These are phyloP conservation scores for Pistacia atlantica DNA, from an alignment of 345 rosid genomes.

Conservation along the genomic window DNA sequence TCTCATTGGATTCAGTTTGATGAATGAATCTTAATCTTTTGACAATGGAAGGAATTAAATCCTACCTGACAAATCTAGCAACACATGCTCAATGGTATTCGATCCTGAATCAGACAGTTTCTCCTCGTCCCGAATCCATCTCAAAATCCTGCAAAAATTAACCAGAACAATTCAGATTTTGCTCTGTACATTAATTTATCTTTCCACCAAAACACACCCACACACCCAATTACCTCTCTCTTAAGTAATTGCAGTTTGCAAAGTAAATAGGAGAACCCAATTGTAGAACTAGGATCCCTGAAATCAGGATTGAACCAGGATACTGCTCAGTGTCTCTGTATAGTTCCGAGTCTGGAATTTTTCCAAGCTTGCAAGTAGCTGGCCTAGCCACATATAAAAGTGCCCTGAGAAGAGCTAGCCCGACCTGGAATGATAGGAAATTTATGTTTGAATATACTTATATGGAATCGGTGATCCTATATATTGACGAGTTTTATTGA, in stretches of 20 bases:
- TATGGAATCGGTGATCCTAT: neutral
- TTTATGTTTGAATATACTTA: neutral
- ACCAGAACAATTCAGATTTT: neutral
- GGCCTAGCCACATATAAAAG: conserved; percentile 81
- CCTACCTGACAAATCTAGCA: conserved; percentile 75
- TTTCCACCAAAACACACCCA: neutral
- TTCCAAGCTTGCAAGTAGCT: conserved; percentile 71
- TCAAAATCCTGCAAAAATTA: conserved; percentile 42
- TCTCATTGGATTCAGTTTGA: too few species aligned
- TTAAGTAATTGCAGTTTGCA: conserved; percentile 69
- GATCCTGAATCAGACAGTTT: conserved; percentile 23
- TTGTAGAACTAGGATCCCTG: conserved; percentile 66
- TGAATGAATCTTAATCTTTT: neutral
- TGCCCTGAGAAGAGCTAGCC: conserved; percentile 61
- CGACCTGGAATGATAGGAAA: conserved; percentile 35
- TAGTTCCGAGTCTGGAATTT: conserved; percentile 50
- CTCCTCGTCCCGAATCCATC: conserved; percentile 68
- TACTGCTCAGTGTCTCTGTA: conserved; percentile 79
- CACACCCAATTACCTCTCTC: conserved; percentile 53
- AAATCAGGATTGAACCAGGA: conserved; percentile 37
- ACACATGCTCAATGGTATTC: conserved; percentile 51
- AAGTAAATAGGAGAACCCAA: conserved; percentile 89
- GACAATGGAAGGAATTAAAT: neutral
- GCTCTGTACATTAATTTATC: neutral
- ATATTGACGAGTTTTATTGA: neutral